Base-by-base conservation (phyloP, 208 protist species). In the Leishmania lainsoni region DNA sequence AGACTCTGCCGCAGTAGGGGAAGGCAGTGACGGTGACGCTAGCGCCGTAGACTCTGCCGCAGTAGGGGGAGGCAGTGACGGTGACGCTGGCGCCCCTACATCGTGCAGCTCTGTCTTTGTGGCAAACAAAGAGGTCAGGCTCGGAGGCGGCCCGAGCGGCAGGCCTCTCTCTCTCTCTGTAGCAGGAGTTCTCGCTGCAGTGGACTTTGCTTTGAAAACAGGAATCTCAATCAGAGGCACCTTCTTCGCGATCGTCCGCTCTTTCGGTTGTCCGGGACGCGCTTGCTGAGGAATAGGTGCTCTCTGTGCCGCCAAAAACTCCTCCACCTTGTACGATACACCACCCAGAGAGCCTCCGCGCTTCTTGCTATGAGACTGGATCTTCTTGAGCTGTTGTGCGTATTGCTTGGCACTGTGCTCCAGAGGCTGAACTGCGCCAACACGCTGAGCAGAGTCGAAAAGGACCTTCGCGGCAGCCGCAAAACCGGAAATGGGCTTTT, bases 311-410 rank as follows among this genome's bases (percentile, higher is more conserved):
- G 88, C 87, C 17, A 97, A 79, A 88, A 97, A 97, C 78, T 97
- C 91, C 0, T 90, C 85, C 45, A 97, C 91, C 72, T 94, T 96
- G 72, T 95, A 96, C 22, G 94, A 96, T 16, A 97, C 94, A 66
- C 87, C 87, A 77, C 90, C 92, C 16, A 97, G 75, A 3, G 92
- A 96, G 4, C 91, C 92, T 61, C 91, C 92, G 32, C 87, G 87
- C 73, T 91, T 94, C 59, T 90, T 92, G 81, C 91, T 95, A 76
- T 97, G 92, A 48, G 77, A 81, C 75, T 96, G 92, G 49, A 97
- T 94, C 51, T 87, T 94, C 78, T 93, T 96, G 5, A 96, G 83
- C 39, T 97, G 90, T 58, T 94, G 86, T 20, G 90, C 88, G 68
- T 95, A 95, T 68, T 87, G 75, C 42, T 87, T 89, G 71, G 81